Conservation (phyloP, 352 stramenopile species). For the Phytophthora sojae region DNA sequence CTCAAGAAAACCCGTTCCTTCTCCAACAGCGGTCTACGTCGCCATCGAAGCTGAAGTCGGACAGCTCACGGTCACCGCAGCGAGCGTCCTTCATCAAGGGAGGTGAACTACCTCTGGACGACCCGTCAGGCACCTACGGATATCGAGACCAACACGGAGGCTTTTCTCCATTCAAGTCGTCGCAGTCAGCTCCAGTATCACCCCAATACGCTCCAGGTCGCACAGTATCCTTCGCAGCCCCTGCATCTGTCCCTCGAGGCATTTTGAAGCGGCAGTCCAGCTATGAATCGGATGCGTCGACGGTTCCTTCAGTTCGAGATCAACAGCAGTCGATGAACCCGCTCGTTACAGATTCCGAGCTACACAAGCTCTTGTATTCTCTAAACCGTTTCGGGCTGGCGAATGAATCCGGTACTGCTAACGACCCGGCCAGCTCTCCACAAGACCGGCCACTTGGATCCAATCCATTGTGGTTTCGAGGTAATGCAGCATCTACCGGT, state of each 20-base stretch:
- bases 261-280: constrained; percentile 59
- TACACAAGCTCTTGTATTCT: constrained; percentile 76
- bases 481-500: constrained; percentile 6
- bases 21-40: constrained; percentile 42
- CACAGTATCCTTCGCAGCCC: constrained; percentile 44
- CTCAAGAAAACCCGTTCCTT: constrained; percentile 75
- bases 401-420: constrained; percentile 20
- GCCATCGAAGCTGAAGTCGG: constrained; percentile 18
- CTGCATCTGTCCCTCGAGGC: constrained; percentile 40
- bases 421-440: not conserved
- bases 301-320: constrained; percentile 33
- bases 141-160: constrained; percentile 8
- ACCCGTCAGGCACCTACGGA: constrained; percentile 19
- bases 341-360: constrained; percentile 45
- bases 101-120: constrained; percentile 51
- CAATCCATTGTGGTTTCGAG: constrained; percentile 28
- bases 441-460: constrained; percentile 7
- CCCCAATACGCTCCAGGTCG: constrained; percentile 29
- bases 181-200: constrained; percentile 9
- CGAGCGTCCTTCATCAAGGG: constrained; percentile 20
- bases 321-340: constrained; percentile 32
- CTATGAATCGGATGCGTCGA: constrained; percentile 55
- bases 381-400: constrained; percentile 61
- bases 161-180: constrained; percentile 13
- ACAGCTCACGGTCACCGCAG: constrained; percentile 7